Evolutionary conservation across 305 asterid genomes (phyloP), one percentile per base, ranked within the genome.

Genomic region (Striga hermonthica): DNA sequence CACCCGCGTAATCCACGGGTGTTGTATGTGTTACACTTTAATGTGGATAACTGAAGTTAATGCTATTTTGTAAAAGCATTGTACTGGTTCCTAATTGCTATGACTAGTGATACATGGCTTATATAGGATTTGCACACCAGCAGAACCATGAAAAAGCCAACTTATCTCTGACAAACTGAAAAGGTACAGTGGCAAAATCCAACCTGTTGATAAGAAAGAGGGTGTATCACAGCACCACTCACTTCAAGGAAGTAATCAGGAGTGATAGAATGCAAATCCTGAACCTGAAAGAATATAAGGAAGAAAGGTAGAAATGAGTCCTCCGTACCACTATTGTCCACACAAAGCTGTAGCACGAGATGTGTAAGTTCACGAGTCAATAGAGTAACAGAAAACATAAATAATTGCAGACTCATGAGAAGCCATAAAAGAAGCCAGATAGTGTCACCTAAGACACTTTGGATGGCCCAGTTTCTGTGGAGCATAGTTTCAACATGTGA

Each of bases 171-270:
- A 54, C 31, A 55, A 58, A 52, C 50, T 34, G 35, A 67, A 68
- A 54, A 71, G 70, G 35, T 28, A 41, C 9, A 47, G 57, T 6
- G 10, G 47, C 28, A 73, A 53, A 60, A 58, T 74, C 75, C 58
- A 81, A 93, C 99, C 99, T 94, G 99, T 72, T 94, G 99, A 82
- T 94, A 94, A 67, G 99, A 94, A 65, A 94, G 91, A 62, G 99
- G 98, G 75, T 94, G 99, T 64, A 94, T 88, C 77, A 94, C 89
- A 53, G 98, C 97, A 67, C 99, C 98, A 78, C 99, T 91, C 71
- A 94, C 90, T 90, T 94, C 98, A 83, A 94, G 84, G 81, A 90
- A 94, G 81, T 81, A 73, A 75, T 85, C 82, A 8, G 99, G 99
- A 47, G 99, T 94, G 74, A 94, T 72, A 12, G 82, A 85, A 74